Evolutionary conservation across 441 rosid genomes (phyloP), one percentile per base, ranked within the genome.

Genomic region (Pelargonium myrrhifolium): DNA sequence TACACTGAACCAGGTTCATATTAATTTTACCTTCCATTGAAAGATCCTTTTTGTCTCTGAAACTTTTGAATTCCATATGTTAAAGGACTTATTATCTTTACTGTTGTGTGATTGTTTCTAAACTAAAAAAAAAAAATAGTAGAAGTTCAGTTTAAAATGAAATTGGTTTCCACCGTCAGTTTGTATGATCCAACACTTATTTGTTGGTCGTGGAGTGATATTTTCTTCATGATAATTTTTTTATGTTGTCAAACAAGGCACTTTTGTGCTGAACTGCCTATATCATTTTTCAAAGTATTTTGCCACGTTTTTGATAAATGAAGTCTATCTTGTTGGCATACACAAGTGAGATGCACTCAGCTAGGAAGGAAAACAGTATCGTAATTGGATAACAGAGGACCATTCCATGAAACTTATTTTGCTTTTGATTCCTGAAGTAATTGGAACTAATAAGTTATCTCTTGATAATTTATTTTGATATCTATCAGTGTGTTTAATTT

Each of bases 1-100:
- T 90, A 84, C 82, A 93, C 98, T 58, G 98, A 93, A 74, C 98
- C 97, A 85, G 98, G 98, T 93, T 64, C 65, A 21, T 24, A 2
- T 71, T 28, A 28, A 3, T 28, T 28, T 3, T 28, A 2, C 35
- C 35, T 28, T 28, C 35, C 35, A 28, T 28, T 3, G 35, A 28
- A 28, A 28, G 35, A 28, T 28, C 35, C 35, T 4, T 28, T 28
- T 1, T 28, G 3, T 28, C 35, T 28, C 35, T 28, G 2, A 28
- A 28, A 28, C 35, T 28, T 28, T 28, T 28, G 35, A 28, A 28
- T 28, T 28, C 35, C 35, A 28, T 28, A 2, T 28, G 35, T 28
- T 28, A 3, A 28, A 28, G 35, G 35, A 28, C 35, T 28, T 28
- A 4, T 28, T 4, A 1, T 28, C n/a, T n/a, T n/a, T n/a, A n/a